These are phyloP conservation scores for Kluyveromyces sp. DNA, from an alignment of 1,139 yeast genomes.

Conservation along the genomic window DNA sequence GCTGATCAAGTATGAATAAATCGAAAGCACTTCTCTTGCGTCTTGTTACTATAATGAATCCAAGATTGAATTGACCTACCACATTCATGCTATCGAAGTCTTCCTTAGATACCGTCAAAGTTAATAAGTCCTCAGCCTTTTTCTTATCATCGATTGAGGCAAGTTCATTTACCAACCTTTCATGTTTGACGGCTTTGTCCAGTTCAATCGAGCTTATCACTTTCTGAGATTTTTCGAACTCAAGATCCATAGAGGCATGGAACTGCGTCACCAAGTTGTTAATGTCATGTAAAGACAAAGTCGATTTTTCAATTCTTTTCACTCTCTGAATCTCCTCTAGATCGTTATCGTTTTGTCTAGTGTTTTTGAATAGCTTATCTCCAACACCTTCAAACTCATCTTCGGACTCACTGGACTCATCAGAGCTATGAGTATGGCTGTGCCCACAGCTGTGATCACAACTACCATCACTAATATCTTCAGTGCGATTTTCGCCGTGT, in stretches of 20 bases:
- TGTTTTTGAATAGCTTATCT: neutral
- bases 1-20: conserved; percentile 88
- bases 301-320: neutral
- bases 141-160: conserved; percentile 35
- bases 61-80: conserved; percentile 88
- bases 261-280: neutral
- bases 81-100: conserved; percentile 68
- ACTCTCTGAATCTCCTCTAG: neutral
- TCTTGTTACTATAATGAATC: conserved; percentile 71
- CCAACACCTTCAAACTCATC: neutral
- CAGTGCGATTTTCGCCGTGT: neutral
- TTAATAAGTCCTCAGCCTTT: conserved; percentile 48
- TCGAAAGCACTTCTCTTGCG: conserved; percentile 39
- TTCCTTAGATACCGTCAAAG: conserved; percentile 49
- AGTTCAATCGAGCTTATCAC: conserved; percentile 1
- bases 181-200: conserved; percentile 9
- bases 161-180: conserved; percentile 12
- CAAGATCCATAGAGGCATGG: neutral
- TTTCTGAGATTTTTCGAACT: neutral
- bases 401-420: neutral
- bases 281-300: neutral
- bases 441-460: neutral
- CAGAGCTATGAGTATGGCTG: neutral
- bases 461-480: neutral
- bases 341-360: neutral